Conservation (phyloP, 2,329 filamentous ascomycete genomes). For the Ceratocystis diversiconidia region DNA sequence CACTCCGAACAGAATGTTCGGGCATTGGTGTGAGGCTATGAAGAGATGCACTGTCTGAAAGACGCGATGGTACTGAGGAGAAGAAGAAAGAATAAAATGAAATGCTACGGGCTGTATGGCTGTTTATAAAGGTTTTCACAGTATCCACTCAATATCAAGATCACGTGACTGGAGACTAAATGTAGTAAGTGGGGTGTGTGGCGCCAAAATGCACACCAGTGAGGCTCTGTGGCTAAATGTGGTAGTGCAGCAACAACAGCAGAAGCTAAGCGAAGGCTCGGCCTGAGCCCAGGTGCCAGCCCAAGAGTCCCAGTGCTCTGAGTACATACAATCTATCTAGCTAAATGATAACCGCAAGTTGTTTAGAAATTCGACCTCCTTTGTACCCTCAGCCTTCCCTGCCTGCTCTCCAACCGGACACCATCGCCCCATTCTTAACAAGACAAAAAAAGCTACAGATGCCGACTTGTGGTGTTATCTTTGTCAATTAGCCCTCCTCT, state of each 20-base stretch:
- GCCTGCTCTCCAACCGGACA: slow-evolving; percentile 14
- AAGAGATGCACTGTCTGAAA: slow-evolving; percentile 77
- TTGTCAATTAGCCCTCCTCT: neutral
- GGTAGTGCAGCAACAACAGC: no score
- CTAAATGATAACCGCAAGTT: slow-evolving; percentile 2
- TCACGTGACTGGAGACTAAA: neutral
- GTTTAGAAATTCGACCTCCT: neutral
- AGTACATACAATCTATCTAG: neutral
- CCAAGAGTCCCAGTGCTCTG: no score
- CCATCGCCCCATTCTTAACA: slow-evolving; percentile 10
- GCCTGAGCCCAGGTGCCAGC: no score
- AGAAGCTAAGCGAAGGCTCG: no score
- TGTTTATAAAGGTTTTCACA: slow-evolving; percentile 14
- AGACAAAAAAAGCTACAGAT: neutral
- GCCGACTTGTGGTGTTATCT: slow-evolving; percentile 3
- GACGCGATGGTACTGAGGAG: slow-evolving; percentile 50
- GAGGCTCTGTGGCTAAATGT: slow-evolving; percentile 3
- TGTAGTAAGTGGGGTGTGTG: slow-evolving; percentile 5
- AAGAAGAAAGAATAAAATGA: slow-evolving; percentile 26
- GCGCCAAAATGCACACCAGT: neutral
- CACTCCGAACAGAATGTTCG: slow-evolving; percentile 55
- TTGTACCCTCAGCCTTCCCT: slow-evolving; percentile 14
- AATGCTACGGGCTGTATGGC: slow-evolving; percentile 18
- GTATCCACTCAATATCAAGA: neutral
- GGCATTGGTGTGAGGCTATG: slow-evolving; percentile 39